Evolutionary conservation across 1,284 basidiomycete species (phyloP), one percentile per base, ranked within the genome.

Genomic region (Leccinum idahoense): DNA sequence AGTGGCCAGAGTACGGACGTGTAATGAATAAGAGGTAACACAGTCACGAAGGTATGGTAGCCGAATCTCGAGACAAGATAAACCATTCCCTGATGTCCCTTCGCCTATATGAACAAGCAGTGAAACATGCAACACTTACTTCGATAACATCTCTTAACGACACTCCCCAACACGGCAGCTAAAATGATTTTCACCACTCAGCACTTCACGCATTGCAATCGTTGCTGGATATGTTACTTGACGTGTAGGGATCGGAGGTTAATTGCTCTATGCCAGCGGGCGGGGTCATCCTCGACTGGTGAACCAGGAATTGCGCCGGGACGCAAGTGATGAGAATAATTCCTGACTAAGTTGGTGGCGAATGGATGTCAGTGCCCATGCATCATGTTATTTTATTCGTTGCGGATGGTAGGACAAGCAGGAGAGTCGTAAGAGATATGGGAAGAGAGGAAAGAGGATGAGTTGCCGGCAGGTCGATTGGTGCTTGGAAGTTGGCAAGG

Each of bases 281-380:
- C 35, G 35, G 35, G 35, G 51, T 62, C 68, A 46, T 62, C 64
- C 39, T 7, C 57, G 18, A 26, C 32, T 26, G 62, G 49, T 49
- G 65, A 63, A 58, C 54, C 63, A 58, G 66, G 70, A 35, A 71
- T 44, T 60, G 62, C 61, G 23, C 64, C n/a, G n/a, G 91, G 89
- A 55, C 85, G 77, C 67, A 94, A 81, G 76, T 93, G 88, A 20
- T 92, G 92, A 58, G 92, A 92, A 75, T 94, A 94, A 74, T 94
- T 94, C 81, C 83, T 84, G 81, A 93, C 91, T 91, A 94, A 79
- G 84, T 93, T 93, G 72, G 80, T 82, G 77, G 84, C 82, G 84
- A 94, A 92, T 94, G 79, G 87, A 80, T 88, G 87, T 86, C 83
- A 72, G 71, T 81, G 75, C 76, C 74, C 70, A 67, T 65, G 58